Evolutionary conservation across 2,329 filamentous ascomycete genomes (phyloP).

Genomic region (Sclerotiophoma versabilis): DNA sequence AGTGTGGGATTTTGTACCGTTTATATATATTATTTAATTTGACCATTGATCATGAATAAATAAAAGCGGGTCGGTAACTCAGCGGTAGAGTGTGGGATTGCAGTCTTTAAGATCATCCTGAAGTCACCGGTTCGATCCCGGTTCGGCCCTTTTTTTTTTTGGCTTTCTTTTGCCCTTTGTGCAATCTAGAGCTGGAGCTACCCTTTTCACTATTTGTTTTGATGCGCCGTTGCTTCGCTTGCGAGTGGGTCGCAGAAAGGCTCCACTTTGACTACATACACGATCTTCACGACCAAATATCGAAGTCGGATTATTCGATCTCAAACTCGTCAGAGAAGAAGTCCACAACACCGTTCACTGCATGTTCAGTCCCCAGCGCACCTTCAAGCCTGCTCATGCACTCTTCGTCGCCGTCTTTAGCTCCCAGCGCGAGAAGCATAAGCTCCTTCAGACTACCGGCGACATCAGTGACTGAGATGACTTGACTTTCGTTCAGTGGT

Average conservation of each 20-base stretch:
- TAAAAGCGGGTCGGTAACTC: neutral
- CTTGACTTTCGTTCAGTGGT: slow-evolving; percentile 32
- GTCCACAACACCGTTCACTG: slow-evolving; percentile 31
- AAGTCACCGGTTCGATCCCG: slow-evolving; percentile 14
- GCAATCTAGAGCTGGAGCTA: neutral
- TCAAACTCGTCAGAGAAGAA: slow-evolving; percentile 47
- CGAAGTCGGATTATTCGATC: slow-evolving; percentile 14
- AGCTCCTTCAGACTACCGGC: slow-evolving; percentile 43
- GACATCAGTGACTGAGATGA: slow-evolving; percentile 43
- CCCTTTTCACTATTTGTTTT: too few species aligned
- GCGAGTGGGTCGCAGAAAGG: neutral
- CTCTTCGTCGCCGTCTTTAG: slow-evolving; percentile 23
- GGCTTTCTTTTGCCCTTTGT: neutral
- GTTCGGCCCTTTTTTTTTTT: slow-evolving; percentile 1
- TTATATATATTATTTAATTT: too few species aligned
- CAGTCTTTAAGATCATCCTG: slow-evolving; percentile 2
- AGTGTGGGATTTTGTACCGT: too few species aligned
- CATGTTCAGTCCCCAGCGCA: slow-evolving; percentile 31
- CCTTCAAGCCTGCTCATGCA: slow-evolving; percentile 22
- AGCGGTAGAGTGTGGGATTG: slow-evolving; percentile 15
- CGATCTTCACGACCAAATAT: neutral
- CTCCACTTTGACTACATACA: neutral
- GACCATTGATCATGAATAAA: too few species aligned
- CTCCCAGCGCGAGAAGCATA: slow-evolving; percentile 35
- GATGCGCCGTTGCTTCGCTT: neutral